Evolutionary conservation across 306 rosid species (phyloP), one percentile per base, ranked within the genome.

Genomic region (Ochetophila trinervis): DNA sequence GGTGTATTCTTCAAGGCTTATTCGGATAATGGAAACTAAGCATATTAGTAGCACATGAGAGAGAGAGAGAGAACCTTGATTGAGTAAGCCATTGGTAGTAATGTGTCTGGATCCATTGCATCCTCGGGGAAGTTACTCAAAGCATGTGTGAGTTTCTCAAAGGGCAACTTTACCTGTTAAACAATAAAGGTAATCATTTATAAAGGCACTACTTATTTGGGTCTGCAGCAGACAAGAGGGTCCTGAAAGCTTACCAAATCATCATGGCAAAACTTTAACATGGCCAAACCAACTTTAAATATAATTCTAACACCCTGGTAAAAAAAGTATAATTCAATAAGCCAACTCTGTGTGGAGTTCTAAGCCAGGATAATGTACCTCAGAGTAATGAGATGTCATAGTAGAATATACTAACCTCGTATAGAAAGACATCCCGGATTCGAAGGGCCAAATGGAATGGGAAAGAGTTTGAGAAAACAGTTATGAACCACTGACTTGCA

Each of bases 401-500:
- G 36, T 50, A 74, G 52, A 23, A 65, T 42, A 20, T 14, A 62
- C 97, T 71, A 79, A 93, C 97, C 98, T 93, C 99, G 5, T 22
- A 78, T 32, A 93, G 94, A 84, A 93, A 93, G 56, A 90, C 99
- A 72, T 93, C 99, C 99, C 99, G 90, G 54, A 93, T 90, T 79
- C 97, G 88, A 68, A 93, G 95, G 75, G 99, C 97, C 77, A 93
- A 78, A 78, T 88, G 97, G 83, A 93, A 93, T 1, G 99, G 99
- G 78, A 93, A 90, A 65, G 99, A 93, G 78, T 93, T 88, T 42
- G 99, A 88, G 83, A 93, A 93, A 69, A 93, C 97, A 20, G 97
- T 93, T 50, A 93, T 93, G 78, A 93, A 93, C 99, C 99, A 93
- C 75, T 93, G 99, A 79, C 99, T 93, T 53, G 96, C 99, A 65